Evolutionary conservation across 2,329 filamentous ascomycete genomes (phyloP).

Genomic region (Aspergillus fructus): DNA sequence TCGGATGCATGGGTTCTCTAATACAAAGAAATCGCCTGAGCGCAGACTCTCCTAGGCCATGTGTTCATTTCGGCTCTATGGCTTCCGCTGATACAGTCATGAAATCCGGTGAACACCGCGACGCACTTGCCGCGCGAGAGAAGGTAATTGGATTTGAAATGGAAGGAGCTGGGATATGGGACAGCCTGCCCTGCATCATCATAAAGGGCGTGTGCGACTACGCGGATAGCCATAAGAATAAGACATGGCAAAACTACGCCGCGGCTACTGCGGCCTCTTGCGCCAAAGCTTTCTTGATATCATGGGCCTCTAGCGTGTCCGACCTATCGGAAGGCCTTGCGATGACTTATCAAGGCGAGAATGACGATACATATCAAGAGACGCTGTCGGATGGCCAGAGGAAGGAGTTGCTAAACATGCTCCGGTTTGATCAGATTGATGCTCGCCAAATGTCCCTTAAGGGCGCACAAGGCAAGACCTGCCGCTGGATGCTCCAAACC

Average conservation of each 20-base stretch:
- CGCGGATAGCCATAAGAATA: conserved; percentile 20
- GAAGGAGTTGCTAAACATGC: too few relatives aligned
- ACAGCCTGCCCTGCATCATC: not conserved
- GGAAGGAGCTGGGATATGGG: conserved; percentile 3
- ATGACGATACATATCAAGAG: too few relatives aligned
- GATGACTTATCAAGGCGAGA: too few relatives aligned
- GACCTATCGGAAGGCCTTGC: too few relatives aligned
- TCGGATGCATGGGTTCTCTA: not conserved
- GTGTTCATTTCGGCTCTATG: conserved; percentile 6
- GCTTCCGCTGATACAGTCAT: conserved; percentile 16
- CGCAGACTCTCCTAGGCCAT: not conserved
- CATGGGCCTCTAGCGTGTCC: not conserved
- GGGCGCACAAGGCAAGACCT: too few relatives aligned
- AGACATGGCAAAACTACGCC: conserved; percentile 18
- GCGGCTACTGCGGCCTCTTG: conserved; percentile 3
- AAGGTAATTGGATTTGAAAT: conserved; percentile 16
- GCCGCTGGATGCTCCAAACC: too few relatives aligned
- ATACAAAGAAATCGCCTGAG: not conserved
- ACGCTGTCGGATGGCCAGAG: too few relatives aligned
- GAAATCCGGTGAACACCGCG: conserved; percentile 12
- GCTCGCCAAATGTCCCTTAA: too few relatives aligned
- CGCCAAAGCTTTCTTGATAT: not conserved
- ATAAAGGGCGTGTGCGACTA: conserved; percentile 18
- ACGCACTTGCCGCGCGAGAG: not conserved
- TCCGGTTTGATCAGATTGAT: too few relatives aligned